Percentiles rank a stretch among this genome's conserved stretches.
Evolutionary conservation across 1,284 basidiomycete genomes (phyloP).

Genomic region (Moesziomyces antarcticus): DNA sequence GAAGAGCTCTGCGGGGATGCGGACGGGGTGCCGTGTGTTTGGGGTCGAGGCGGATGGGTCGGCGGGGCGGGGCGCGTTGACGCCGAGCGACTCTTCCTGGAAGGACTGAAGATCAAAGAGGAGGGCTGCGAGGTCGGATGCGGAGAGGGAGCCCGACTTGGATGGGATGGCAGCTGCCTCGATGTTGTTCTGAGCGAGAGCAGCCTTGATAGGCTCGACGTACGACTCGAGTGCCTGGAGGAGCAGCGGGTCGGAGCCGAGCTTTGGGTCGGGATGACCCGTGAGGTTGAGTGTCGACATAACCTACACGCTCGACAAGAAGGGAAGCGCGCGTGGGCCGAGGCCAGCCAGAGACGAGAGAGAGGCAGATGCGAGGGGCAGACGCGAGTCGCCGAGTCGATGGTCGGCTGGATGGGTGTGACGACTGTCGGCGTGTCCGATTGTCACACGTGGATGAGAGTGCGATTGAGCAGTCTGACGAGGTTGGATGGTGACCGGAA

Average conservation of each 20-base stretch:
- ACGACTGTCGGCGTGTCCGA: no score
- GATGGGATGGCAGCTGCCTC: conserved; percentile 20
- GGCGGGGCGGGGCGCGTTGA: conserved; percentile 47
- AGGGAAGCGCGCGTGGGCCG: no score
- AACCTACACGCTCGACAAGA: background rate
- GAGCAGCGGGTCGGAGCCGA: conserved; percentile 34
- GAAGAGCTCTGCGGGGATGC: conserved; percentile 59
- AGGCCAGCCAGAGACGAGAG: no score
- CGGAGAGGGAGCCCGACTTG: conserved; percentile 28
- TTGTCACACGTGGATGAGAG: no score
- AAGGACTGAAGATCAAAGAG: conserved; percentile 52
- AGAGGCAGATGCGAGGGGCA: no score
- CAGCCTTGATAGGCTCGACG: conserved; percentile 42
- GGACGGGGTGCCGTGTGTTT: conserved; percentile 46
- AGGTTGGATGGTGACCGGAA: no score
- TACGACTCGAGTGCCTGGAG: conserved; percentile 48
- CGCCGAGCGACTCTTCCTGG: conserved; percentile 61
- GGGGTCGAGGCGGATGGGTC: conserved; percentile 36
- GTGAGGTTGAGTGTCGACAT: conserved; percentile 56
- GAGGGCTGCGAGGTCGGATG: conserved; percentile 41
- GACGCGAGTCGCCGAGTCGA: no score
- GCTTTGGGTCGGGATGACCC: conserved; percentile 46
- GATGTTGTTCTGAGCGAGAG: conserved; percentile 22
- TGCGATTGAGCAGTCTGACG: no score
- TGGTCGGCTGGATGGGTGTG: no score